These are phyloP conservation scores for Lachancea fermentati DNA, from an alignment of 805 yeast species.

Conservation along the genomic window DNA sequence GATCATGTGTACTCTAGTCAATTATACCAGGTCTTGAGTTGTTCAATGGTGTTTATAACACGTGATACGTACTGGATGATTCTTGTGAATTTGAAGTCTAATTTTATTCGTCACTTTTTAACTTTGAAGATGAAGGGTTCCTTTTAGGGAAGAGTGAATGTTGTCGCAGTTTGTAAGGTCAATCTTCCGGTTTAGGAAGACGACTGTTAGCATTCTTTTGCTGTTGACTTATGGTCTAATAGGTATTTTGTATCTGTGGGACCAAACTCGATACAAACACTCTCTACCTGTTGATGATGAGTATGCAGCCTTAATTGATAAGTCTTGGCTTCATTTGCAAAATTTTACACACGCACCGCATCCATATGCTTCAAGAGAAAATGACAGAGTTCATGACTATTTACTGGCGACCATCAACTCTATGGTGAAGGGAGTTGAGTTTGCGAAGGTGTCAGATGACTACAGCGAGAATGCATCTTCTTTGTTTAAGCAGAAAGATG, in stretches of 20 bases:
- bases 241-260: slow-evolving; percentile 33
- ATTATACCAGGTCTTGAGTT: neutral
- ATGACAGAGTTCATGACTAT: slow-evolving; percentile 71
- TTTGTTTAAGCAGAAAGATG: slow-evolving; percentile 46
- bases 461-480: slow-evolving; percentile 36
- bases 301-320: slow-evolving; percentile 31
- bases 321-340: slow-evolving; percentile 70
- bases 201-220: slow-evolving; percentile 55
- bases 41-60: neutral
- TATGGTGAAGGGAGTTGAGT: slow-evolving; percentile 4
- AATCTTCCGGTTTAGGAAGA: slow-evolving; percentile 65
- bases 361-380: slow-evolving; percentile 73
- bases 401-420: slow-evolving; percentile 28
- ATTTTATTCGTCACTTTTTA: neutral
- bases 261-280: slow-evolving; percentile 14
- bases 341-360: slow-evolving; percentile 60
- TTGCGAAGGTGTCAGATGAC: slow-evolving; percentile 36
- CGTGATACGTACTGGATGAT: neutral
- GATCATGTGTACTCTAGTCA: neutral
- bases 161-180: slow-evolving; percentile 36
- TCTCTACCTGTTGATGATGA: slow-evolving; percentile 34
- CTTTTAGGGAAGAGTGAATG: slow-evolving; percentile 7
- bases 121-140: neutral
- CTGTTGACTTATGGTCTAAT: slow-evolving; percentile 42
- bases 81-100: neutral